Conservation (phyloP, 495 filamentous ascomycete species). For the Xylaria nigripes region DNA sequence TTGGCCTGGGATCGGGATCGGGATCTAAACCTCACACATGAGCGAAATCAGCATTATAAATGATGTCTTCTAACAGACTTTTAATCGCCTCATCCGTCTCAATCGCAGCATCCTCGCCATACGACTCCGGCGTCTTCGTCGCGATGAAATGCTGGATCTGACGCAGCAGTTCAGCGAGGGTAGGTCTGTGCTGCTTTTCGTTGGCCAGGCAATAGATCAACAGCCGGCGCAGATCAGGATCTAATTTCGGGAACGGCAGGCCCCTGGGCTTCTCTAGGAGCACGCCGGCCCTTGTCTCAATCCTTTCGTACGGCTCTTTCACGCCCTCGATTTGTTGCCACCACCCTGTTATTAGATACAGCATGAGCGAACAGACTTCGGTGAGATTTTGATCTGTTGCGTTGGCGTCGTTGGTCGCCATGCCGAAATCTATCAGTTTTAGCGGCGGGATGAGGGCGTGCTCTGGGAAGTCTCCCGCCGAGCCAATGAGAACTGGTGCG, state of each 20-base stretch:
- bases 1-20: too few species aligned
- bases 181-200: not conserved
- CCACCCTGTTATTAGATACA: not conserved
- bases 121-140: not conserved
- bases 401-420: not conserved
- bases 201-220: not conserved
- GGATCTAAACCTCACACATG: too few species aligned
- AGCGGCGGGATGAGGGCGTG: not conserved
- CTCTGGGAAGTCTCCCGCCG: constrained; percentile 1
- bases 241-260: not conserved
- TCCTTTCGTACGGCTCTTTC: not conserved
- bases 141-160: not conserved
- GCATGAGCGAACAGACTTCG: not conserved
- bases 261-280: not conserved
- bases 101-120: not conserved
- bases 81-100: not conserved
- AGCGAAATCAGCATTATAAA: not conserved
- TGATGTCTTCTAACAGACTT: not conserved
- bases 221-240: not conserved
- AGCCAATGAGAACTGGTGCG: not conserved
- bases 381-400: not conserved
- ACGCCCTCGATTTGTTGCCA: too few species aligned
- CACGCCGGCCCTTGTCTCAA: not conserved
- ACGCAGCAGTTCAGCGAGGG: not conserved
- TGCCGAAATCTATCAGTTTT: constrained; percentile 10